Conservation (phyloP, 257 asterid genomes). For the Solanum stenotomum region DNA sequence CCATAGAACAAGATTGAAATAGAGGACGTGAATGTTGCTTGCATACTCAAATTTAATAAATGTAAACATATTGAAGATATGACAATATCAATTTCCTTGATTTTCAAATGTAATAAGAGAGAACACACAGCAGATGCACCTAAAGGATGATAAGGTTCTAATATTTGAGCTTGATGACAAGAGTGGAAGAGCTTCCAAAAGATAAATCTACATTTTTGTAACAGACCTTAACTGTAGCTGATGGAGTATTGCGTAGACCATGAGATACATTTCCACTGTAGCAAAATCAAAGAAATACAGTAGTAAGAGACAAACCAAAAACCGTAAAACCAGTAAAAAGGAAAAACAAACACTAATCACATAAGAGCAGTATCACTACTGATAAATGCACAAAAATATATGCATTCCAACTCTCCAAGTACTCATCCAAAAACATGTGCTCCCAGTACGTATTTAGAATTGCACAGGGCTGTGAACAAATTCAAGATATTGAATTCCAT, state of each 20-base stretch:
- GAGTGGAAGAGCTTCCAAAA: not conserved
- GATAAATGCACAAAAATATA: not conserved
- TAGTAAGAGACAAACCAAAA: not conserved
- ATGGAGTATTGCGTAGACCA: conserved; percentile 77
- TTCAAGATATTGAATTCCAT: not conserved
- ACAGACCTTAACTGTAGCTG: conserved; percentile 70
- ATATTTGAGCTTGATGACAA: not conserved
- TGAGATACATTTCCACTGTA: conserved; percentile 77
- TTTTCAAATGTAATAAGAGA: not conserved
- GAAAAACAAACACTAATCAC: not conserved
- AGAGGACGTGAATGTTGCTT: not conserved
- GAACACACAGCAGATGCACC: not conserved
- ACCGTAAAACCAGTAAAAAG: not conserved
- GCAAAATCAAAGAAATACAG: conserved; percentile 9
- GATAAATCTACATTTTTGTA: not conserved
- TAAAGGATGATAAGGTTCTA: not conserved
- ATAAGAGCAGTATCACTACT: not conserved
- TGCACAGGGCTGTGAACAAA: not conserved
- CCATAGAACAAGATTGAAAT: not conserved
- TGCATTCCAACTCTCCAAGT: not conserved
- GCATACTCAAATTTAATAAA: not conserved
- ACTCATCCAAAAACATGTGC: not conserved
- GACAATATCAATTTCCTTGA: not conserved
- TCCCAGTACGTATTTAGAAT: not conserved
- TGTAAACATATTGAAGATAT: not conserved